These are phyloP conservation scores for Favolaschia claudopus DNA, from an alignment of 768 basidiomycete genomes.

Conservation along the genomic window DNA sequence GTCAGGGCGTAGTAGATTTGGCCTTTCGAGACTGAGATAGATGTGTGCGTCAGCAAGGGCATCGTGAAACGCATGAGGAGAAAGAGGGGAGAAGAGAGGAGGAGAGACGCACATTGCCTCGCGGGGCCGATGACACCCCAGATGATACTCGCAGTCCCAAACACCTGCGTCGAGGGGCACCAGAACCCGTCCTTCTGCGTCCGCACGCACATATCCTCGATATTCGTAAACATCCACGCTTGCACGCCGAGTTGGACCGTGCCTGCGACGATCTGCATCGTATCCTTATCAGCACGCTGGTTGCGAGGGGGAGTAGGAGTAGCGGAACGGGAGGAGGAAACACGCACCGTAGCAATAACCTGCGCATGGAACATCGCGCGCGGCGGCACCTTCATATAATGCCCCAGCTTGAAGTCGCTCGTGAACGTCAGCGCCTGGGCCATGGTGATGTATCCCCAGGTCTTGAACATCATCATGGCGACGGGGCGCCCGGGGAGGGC, in stretches of 20 bases:
- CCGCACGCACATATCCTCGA: conserved; percentile 63
- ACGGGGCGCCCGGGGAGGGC: conserved; percentile 76
- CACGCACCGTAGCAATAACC: too few relatives aligned
- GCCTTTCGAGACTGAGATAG: conserved; percentile 58
- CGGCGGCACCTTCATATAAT: conserved; percentile 81
- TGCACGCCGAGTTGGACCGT: conserved; percentile 81
- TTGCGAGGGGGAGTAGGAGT: too few relatives aligned
- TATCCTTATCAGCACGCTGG: too few relatives aligned
- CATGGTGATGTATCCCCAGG: conserved; percentile 76
- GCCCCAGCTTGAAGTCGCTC: conserved; percentile 81
- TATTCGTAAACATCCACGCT: conserved; percentile 77
- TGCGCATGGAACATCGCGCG: conserved; percentile 42
- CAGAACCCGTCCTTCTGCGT: conserved; percentile 70
- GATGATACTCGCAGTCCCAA: conserved; percentile 82
- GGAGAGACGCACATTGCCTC: conserved; percentile 49
- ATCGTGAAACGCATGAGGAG: too few relatives aligned
- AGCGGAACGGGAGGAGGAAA: too few relatives aligned
- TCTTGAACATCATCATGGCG: conserved; percentile 87
- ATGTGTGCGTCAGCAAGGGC: background rate
- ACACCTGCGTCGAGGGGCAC: conserved; percentile 74
- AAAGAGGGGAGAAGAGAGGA: background rate
- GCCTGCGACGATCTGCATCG: conserved; percentile 69
- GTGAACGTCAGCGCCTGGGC: conserved; percentile 68
- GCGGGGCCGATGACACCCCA: conserved; percentile 85
- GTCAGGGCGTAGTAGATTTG: conserved; percentile 67